Base-by-base conservation (phyloP, 345 rosid genomes). In the Camelina neglecta region DNA sequence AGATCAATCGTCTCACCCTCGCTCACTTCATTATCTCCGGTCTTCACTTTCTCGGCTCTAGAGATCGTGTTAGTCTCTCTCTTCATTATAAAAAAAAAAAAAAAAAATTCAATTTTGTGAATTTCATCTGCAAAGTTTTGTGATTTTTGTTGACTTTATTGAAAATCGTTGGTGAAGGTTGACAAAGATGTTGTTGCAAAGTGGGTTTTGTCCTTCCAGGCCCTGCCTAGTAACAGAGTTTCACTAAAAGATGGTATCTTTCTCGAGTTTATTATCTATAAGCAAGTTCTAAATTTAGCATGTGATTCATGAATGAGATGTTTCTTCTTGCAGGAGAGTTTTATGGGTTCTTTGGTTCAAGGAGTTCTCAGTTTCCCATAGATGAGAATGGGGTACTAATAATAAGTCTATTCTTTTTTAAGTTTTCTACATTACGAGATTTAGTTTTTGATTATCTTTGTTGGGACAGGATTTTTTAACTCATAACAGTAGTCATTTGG, bases 181-280 rank as follows among this genome's bases (percentile, higher is more conserved):
- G 97, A 87, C 51, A 90, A 84, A 78, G 84, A 84, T 63, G 85
- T 70, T 0, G 90, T 90, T 80, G 79, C 81, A 11, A 74, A 62
- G 41, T 94, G 98, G 98, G 87, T 92, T 75, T 83, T 94, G 63
- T 94, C 97, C 8, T 86, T 94, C 49, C 95, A 85, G 71, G 87
- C 89, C 71, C 74, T 79, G 53, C 93, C 93, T 23, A 69, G 80
- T 51, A 79, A 78, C 78, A 49, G 69, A 77, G 79, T 61, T 72
- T 81, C 84, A 54, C 59, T 87, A 61, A 59, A 44, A 23, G 74
- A 82, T 75, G 99, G 98, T 92, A 84, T 7, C 59, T 60, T 56
- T 64, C 8, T 24, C 9, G 45, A 9, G 29, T 58, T 38, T 35
- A 6, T 71, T 20, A 29, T 51, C 10, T 21, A 51, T 10, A 7